These are phyloP conservation scores for Saturnispora galanensis DNA, from an alignment of 805 yeast species.

Conservation along the genomic window DNA sequence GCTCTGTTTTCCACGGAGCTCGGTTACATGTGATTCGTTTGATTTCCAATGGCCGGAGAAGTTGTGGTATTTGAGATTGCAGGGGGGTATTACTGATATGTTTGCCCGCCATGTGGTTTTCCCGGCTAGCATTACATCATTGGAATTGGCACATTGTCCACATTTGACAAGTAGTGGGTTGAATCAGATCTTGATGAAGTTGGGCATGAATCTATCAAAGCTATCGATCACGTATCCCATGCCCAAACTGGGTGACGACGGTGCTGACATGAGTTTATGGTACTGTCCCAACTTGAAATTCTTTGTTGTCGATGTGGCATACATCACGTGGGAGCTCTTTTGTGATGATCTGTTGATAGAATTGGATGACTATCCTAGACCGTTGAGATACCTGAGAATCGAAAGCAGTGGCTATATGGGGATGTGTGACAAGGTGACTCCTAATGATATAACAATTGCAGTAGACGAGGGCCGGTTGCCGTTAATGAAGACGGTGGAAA, in stretches of 20 bases:
- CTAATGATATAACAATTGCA: slow-evolving; percentile 83
- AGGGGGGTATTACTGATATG: slow-evolving; percentile 84
- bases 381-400: slow-evolving; percentile 53
- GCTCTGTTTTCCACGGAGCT: slow-evolving; percentile 81
- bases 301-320: slow-evolving; percentile 71
- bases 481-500: slow-evolving; percentile 46
- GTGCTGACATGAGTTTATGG: slow-evolving; percentile 63
- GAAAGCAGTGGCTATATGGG: slow-evolving; percentile 86
- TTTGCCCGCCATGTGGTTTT: slow-evolving; percentile 62
- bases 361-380: slow-evolving; percentile 27
- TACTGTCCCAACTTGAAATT: slow-evolving; percentile 66
- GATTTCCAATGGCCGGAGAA: slow-evolving; percentile 72
- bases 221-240: slow-evolving; percentile 76
- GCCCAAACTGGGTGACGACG: slow-evolving; percentile 63
- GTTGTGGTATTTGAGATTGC: slow-evolving; percentile 58
- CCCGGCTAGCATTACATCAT: slow-evolving; percentile 58
- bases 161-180: slow-evolving; percentile 56
- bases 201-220: slow-evolving; percentile 56
- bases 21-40: slow-evolving; percentile 57
- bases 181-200: slow-evolving; percentile 45
- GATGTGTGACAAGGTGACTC: slow-evolving; percentile 71
- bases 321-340: slow-evolving; percentile 45
- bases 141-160: slow-evolving; percentile 88
- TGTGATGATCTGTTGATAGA: slow-evolving; percentile 35
- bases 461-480: slow-evolving; percentile 72